Evolutionary conservation across 2,329 filamentous ascomycete genomes (phyloP), one percentile per base, ranked within the genome.

Genomic region (Botrytis cinerea): DNA sequence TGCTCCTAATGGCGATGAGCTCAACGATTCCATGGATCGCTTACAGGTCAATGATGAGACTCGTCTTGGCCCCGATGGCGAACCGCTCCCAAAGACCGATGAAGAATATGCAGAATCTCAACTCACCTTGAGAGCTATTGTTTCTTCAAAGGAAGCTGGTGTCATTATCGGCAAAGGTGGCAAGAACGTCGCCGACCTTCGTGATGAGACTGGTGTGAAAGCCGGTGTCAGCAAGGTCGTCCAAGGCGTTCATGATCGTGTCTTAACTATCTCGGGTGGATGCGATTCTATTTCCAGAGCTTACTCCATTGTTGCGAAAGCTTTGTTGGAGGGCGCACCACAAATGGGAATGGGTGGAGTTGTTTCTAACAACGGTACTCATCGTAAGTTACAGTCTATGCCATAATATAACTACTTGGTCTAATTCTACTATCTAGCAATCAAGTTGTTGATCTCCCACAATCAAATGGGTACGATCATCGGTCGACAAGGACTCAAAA

Each of bases 401-500:
- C 7, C 32, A 4, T 16, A 0, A 20, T 18, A n/a, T 32, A 35
- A 64, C 20, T 46, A 9, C 43, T 66, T 73, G 22, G 73, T 46
- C 46, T 59, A 73, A 74, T 38, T 20, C 67, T 59, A 67, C 22
- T 71, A 35, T 75, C 35, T 78, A 99, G 96, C 96, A 75, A 93
- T 99, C 83, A 97, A 97, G 82, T 91, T 99, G 46, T 91, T 99
- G 82, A 98, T 99, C 83, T 99, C 96, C 48, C 95, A 99, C 86
- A 98, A 98, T 83, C 96, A 99, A 85, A 99, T 99, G 96, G 96
- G 96, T 76, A 99, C 96, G 80, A 98, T 99, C 85, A 99, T 99
- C 81, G 96, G 96, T 80, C 91, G 94, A 77, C 93, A 97, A 83
- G 96, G 96, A 74, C 88, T 98, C 78, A 99, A 98, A 87, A 99